These are phyloP conservation scores for Hygrocybe coccinea DNA, from an alignment of 768 basidiomycete species.

Conservation along the genomic window DNA sequence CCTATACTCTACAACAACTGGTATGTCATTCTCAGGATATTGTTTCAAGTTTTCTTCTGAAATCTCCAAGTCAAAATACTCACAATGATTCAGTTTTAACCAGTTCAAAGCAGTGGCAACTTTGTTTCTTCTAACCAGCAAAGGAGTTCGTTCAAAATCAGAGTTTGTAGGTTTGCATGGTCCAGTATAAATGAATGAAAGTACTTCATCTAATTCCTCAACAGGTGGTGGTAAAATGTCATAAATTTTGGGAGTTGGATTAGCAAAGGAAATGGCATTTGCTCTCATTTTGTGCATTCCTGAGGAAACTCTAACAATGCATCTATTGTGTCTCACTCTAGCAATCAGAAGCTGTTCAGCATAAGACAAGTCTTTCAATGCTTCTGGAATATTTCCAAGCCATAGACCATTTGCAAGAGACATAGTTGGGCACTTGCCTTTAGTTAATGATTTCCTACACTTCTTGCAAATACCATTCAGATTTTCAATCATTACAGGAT, in stretches of 20 bases:
- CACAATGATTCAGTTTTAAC: too few species aligned
- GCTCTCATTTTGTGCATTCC: too few species aligned
- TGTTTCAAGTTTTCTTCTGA: slow-evolving; percentile 12
- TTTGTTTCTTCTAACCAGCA: slow-evolving; percentile 20
- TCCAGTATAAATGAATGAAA: not conserved
- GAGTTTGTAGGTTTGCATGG: slow-evolving; percentile 9
- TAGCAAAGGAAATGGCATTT: slow-evolving; percentile 25
- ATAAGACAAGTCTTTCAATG: slow-evolving; percentile 19
- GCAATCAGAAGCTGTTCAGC: slow-evolving; percentile 17
- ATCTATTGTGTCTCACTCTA: too few species aligned
- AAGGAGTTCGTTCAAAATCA: slow-evolving; percentile 17
- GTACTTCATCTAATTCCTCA: slow-evolving; percentile 18
- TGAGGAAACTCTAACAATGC: too few species aligned
- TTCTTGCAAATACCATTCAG: slow-evolving; percentile 3
- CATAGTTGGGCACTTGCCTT: slow-evolving; percentile 10
- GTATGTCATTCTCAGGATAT: slow-evolving; percentile 13
- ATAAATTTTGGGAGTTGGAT: slow-evolving; percentile 21
- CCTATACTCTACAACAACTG: slow-evolving; percentile 11
- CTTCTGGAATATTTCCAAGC: slow-evolving; percentile 26
- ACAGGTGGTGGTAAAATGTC: slow-evolving; percentile 17
- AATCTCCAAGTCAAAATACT: slow-evolving; percentile 16
- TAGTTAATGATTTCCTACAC: slow-evolving; percentile 4
- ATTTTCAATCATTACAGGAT: not conserved
- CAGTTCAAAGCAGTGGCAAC: slow-evolving; percentile 6
- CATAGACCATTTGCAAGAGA: slow-evolving; percentile 30